These are phyloP conservation scores for Colletotrichum lindemuthianum DNA, from an alignment of 2,329 filamentous ascomycete species.

Conservation along the genomic window DNA sequence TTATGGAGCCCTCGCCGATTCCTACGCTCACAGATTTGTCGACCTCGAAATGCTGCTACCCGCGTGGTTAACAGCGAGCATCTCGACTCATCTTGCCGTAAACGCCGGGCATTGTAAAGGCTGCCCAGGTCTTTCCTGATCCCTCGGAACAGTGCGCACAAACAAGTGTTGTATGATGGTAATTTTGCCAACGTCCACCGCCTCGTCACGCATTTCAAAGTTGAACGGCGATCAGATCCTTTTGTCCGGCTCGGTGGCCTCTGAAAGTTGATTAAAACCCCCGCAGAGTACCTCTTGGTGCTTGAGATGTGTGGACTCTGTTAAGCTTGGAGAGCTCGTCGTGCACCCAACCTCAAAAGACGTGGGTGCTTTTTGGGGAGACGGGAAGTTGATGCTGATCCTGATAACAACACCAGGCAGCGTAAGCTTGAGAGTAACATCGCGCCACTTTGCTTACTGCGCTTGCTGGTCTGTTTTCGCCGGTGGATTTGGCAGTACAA, in stretches of 20 bases:
- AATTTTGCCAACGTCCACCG: conserved; percentile 19
- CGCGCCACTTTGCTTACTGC: no score
- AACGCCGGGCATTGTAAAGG: not conserved
- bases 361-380: no score
- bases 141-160: not conserved
- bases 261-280: not conserved
- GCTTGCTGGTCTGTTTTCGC: no score
- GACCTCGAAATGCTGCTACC: conserved; percentile 1
- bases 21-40: not conserved
- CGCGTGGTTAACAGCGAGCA: not conserved
- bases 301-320: no score
- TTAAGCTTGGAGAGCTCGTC: no score
- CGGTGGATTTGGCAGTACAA: no score
- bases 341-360: no score
- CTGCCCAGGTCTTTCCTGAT: no score
- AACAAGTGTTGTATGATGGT: not conserved
- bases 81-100: no score
- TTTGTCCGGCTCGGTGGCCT: not conserved
- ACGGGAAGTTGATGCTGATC: no score
- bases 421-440: no score
- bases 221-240: not conserved
- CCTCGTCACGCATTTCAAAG: conserved; percentile 15
- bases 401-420: no score
- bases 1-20: conserved; percentile 8
- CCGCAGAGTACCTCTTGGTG: not conserved